Percentiles rank a stretch among this genome's conserved stretches.
phyloP scores from a whole-genome alignment of 2,329 filamentous ascomycete genomes.

The Tolypocladium album region DNA sequence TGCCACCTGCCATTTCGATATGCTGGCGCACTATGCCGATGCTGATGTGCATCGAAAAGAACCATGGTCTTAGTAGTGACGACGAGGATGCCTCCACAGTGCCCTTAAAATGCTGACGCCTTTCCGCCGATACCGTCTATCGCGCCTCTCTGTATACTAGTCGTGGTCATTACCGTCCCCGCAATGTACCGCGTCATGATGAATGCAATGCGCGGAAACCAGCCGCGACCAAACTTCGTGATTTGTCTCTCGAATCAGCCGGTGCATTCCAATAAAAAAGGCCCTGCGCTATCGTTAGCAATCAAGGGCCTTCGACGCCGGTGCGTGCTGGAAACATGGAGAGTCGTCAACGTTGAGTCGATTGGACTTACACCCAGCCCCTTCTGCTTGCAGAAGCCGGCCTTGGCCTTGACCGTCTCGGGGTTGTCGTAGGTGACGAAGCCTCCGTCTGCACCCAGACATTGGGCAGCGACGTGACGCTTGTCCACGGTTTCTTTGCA shows the following conservation, averaged over 20 bases:
- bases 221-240: conserved; percentile 46
- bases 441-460: conserved; percentile 60
- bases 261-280: conserved; percentile 78
- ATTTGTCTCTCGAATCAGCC: conserved; percentile 50
- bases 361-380: conserved; percentile 47
- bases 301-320: neutral
- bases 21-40: neutral
- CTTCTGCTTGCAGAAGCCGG: conserved; percentile 59
- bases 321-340: neutral
- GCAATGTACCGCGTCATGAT: conserved; percentile 10
- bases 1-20: neutral
- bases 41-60: neutral
- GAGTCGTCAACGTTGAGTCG: neutral
- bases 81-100: neutral
- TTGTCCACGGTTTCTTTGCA: conserved; percentile 60
- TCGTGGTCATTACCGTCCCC: neutral
- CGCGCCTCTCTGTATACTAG: neutral
- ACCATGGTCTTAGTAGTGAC: neutral
- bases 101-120: neutral
- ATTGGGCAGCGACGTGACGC: conserved; percentile 58
- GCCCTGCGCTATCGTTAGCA: conserved; percentile 33
- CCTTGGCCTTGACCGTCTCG: conserved; percentile 66
- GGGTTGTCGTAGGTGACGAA: conserved; percentile 75
- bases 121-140: neutral
- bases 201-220: conserved; percentile 39